Conservation (phyloP, 306 rosid species). For the Herpetospermum pedunculosum region DNA sequence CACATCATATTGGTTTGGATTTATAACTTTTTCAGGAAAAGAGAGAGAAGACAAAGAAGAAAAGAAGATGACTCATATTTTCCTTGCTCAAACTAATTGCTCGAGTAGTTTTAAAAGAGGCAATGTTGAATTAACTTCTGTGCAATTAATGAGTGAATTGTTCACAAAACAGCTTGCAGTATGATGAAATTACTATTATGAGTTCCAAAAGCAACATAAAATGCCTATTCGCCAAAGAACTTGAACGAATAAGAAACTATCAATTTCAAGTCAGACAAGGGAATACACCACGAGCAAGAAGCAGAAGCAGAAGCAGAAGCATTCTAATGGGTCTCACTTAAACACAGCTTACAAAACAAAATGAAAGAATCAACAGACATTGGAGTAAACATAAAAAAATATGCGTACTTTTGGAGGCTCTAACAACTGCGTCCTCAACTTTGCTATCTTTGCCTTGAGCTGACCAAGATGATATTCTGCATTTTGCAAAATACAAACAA, state of each 20-base stretch:
- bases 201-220: neutral
- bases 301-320: neutral
- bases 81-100: neutral
- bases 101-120: neutral
- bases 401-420: conserved; percentile 87
- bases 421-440: conserved; percentile 83
- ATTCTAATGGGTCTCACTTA: neutral
- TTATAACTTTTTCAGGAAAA: neutral
- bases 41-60: neutral
- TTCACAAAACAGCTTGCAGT: neutral
- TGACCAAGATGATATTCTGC: conserved; percentile 99
- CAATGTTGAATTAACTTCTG: neutral
- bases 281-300: neutral
- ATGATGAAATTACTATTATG: neutral
- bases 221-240: neutral
- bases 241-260: neutral
- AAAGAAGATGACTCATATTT: neutral
- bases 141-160: neutral
- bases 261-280: neutral
- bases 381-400: neutral
- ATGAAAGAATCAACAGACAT: neutral
- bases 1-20: neutral
- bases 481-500: neutral
- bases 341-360: neutral
- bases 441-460: conserved; percentile 99